Evolutionary conservation across 2,329 filamentous ascomycete species (phyloP), one percentile per base, ranked within the genome.

Genomic region (Lachnellula hyalina): DNA sequence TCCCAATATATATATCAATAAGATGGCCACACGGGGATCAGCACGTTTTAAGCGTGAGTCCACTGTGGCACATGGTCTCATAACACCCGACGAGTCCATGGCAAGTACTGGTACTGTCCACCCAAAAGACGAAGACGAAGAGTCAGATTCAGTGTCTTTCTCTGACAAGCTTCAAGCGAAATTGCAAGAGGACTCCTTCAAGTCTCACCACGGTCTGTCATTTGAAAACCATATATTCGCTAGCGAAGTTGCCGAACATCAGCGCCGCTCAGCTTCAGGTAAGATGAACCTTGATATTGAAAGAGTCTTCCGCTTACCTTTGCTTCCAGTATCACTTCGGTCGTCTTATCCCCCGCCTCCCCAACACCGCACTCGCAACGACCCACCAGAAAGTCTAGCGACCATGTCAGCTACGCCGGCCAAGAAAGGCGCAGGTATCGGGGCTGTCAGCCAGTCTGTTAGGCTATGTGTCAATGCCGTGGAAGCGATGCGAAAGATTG

Each of bases 401-500:
- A 34, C 69, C 21, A 47, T 47, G 44, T 32, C 44, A 8, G 14
- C 44, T 23, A 9, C 44, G 5, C 21, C 21, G 21, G n/a, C 14
- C 12, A 14, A 47, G 12, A 9, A 12, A 67, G 1, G 72, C 72
- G 48, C 68, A 58, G n/a, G 73, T 66, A 5, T 80, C 71, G 60
- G 76, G 64, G 44, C 79, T 6, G 81, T 90, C 4, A 84, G 84
- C 0, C 75, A 77, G n/a, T 77, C 82, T 46, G 72, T 87, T 1
- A 87, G 86, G 50, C 76, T 80, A 0, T 82, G 85, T 48, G 85
- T 90, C 2, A 77, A 87, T 47, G 81, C 82, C 0, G 78, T 90
- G 0, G 82, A 81, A 3, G 81, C 86, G 47, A 78, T 96, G 0
- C 83, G 89, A 49, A 78, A 84, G 5, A 77, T 93, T 0, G 89